Base-by-base conservation (phyloP, 495 filamentous ascomycete genomes). In the Trypethelium eluteriae region DNA sequence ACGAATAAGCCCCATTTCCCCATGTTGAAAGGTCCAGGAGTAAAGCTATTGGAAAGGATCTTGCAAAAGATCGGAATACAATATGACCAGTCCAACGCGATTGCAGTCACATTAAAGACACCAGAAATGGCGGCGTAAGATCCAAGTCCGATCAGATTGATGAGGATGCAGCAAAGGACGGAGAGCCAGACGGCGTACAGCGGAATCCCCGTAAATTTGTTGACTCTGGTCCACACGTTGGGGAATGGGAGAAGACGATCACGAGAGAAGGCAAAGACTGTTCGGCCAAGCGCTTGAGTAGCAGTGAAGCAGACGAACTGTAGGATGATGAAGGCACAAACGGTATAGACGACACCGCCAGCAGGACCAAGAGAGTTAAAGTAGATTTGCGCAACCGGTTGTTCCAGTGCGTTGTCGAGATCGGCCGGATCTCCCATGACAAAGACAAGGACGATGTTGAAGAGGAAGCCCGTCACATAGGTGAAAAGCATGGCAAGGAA, bases 311-410 rank as follows among this genome's bases (percentile, higher is more conserved):
- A 82, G 49, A 85, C 82, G 47, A 88, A 81, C 67, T 82, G 82
- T 74, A 81, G 76, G 68, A 88, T 82, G 61, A 85, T 73, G 69
- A 86, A 82, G 38, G 82, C 85, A 61, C 76, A 81, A 63, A 87
- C 79, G 34, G 84, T 85, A 71, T 82, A 88, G 74, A 84, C 79
- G 70, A 87, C 81, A 10, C 83, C 85, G 36, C 83, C 84, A 3
- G 67, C 73, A 62, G 80, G 82, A 63, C 86, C 86, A 65, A 87
- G 81, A 65, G 77, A 79, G 72, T 86, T 82, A 74, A 83, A 84
- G 77, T 85, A 88, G 66, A 88, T 81, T 67, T 87, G 85, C 1
- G 84, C 85, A 2, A 88, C 85, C 5, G 86, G 85, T 70, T 88
- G 86, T 3, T 75, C 78, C 67, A 83, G 78, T 0, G 74, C 74